These are phyloP conservation scores for Kwoniella sp. DNA, from an alignment of 768 basidiomycete species.

Conservation along the genomic window DNA sequence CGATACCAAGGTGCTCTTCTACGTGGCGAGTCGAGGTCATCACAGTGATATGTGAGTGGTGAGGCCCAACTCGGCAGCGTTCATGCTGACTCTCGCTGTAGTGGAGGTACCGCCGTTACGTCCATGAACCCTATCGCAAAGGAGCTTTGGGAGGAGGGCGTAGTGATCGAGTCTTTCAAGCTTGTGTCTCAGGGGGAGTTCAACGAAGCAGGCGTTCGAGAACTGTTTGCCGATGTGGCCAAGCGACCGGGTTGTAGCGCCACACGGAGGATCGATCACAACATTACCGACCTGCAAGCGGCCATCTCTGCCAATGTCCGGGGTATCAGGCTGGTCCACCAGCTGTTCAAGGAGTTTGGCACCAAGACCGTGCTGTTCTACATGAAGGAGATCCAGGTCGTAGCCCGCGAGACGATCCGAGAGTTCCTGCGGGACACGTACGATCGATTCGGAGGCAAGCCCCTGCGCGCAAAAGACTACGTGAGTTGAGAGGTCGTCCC, in stretches of 20 bases:
- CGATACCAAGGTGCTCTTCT: constrained; percentile 56
- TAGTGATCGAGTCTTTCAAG: constrained; percentile 86
- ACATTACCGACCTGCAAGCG: constrained; percentile 42
- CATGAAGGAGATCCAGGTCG: constrained; percentile 35
- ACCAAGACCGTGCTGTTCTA: constrained; percentile 34
- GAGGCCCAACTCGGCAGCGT: constrained; percentile 1
- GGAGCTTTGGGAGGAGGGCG: constrained; percentile 93
- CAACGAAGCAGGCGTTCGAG: constrained; percentile 66
- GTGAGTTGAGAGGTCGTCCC: constrained; percentile 15
- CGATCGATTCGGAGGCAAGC: constrained; percentile 43
- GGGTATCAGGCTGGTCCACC: constrained; percentile 62
- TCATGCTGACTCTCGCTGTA: background rate
- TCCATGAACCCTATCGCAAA: constrained; percentile 94
- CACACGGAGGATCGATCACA: constrained; percentile 39
- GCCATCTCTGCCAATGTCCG: constrained; percentile 35
- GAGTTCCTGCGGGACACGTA: constrained; percentile 36
- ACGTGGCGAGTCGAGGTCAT: constrained; percentile 79
- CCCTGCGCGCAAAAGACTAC: constrained; percentile 65
- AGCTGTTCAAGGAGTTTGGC: constrained; percentile 56
- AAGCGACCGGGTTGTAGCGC: constrained; percentile 38
- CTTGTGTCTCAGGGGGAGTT: constrained; percentile 79
- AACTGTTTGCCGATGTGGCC: constrained; percentile 66
- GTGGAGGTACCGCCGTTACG: constrained; percentile 63
- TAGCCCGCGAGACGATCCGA: constrained; percentile 37
- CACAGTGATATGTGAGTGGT: constrained; percentile 63